A percentile compares a stretch with the other conserved stretches of the same genome.
Evolutionary conservation across 164 flowering plant genomes (phyloP).

Genomic region (Warburgia ugandensis): DNA sequence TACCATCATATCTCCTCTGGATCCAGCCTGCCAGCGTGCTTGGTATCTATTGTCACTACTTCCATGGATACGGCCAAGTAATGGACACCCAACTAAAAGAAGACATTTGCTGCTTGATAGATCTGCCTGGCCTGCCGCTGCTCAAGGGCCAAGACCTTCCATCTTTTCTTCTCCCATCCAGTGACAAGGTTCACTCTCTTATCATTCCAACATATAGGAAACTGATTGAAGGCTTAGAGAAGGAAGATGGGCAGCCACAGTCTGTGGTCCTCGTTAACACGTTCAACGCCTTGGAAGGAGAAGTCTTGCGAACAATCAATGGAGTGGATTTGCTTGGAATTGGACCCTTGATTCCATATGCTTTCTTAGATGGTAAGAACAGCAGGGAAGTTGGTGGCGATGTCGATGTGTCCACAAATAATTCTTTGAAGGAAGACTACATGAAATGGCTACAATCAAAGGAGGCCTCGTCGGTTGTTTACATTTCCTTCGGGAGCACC

Average conservation of each 20-base stretch:
- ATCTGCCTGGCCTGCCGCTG: constrained; percentile 30
- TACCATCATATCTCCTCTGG: constrained; percentile 30
- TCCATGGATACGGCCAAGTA: constrained; percentile 17
- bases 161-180: constrained; percentile 16
- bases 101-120: constrained; percentile 5
- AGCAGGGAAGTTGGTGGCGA: constrained; percentile 33
- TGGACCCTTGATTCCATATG: constrained; percentile 56
- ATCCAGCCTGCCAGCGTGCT: constrained; percentile 30
- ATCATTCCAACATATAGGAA: constrained; percentile 3
- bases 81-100: background rate
- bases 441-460: constrained; percentile 27
- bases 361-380: constrained; percentile 24
- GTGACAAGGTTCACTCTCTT: background rate
- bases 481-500: constrained; percentile 35
- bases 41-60: constrained; percentile 23
- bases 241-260: constrained; percentile 19
- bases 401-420: constrained; percentile 7
- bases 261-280: constrained; percentile 40
- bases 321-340: constrained; percentile 20
- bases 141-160: constrained; percentile 28
- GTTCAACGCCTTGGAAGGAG: constrained; percentile 39
- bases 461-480: constrained; percentile 27
- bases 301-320: constrained; percentile 26
- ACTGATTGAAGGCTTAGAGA: constrained; percentile 20
- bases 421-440: constrained; percentile 3